Evolutionary conservation across 208 protist genomes (phyloP), one percentile per base, ranked within the genome.

Genomic region (Wallacemonas sp.): DNA sequence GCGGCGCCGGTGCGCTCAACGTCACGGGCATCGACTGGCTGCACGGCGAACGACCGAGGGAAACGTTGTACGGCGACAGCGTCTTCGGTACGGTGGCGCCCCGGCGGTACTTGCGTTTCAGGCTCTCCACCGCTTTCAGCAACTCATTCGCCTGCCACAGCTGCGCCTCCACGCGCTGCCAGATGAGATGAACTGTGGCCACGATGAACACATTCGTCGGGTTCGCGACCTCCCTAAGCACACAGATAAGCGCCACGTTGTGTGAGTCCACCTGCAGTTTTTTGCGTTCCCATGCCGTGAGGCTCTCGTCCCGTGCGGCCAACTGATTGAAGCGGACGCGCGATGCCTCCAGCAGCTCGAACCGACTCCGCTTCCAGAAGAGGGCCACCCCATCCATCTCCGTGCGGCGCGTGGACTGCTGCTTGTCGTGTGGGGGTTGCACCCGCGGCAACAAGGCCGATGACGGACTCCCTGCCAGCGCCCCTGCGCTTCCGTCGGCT

Each of bases 381-480:
- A 93, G 81, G 27, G 77, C 79, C 10, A 92, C 84, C 12, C 90
- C 90, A n/a, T 95, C 90, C 79, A 90, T 89, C 61, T 95, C 90
- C 9, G 78, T 72, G 44, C 73, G 66, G 24, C 72, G 78, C 34
- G 37, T 37, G n/a, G n/a, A n/a, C n/a, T n/a, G n/a, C n/a, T n/a
- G n/a, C n/a, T n/a, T n/a, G n/a, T n/a, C n/a, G 10, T 26, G 21
- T 29, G 27, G n/a, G 22, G 38, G 55, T 8, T 33, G 19, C 24
- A 3, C 27, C 10, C 5, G 27, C 42, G 27, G 12, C 42, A 29
- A 22, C 24, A 29, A 4, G 4, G 42, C 10, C 55, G 38, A 37
- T 33, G 34, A 5, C 17, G 24, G 53, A 8, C 6, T 10, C 26
- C 15, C 30, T 39, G 33, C 53, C 26, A 4, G 30, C 19, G 26